Percentiles rank a stretch among this genome's conserved stretches.
Conservation (phyloP, 192 early-diverging fungal genomes). For the Backusella australiensis region DNA sequence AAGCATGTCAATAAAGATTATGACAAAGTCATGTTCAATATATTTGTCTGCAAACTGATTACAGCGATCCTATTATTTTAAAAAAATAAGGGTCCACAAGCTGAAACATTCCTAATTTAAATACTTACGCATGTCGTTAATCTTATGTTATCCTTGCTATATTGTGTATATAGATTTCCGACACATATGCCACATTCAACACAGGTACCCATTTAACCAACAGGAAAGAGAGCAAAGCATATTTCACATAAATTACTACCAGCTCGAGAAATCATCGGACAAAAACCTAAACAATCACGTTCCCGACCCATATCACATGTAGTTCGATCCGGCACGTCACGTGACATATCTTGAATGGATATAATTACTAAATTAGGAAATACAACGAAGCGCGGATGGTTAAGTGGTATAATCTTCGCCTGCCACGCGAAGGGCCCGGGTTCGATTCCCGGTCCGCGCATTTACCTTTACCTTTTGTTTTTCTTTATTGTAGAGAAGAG, state of each 20-base stretch:
- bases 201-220: slow-evolving; percentile 71
- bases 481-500: too few species aligned
- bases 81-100: background rate
- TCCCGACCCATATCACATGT: too few species aligned
- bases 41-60: slow-evolving; percentile 89
- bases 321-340: too few species aligned
- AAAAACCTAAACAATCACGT: too few species aligned
- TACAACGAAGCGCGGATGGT: slow-evolving; percentile 16
- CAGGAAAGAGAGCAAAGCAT: background rate
- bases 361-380: too few species aligned
- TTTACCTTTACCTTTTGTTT: background rate
- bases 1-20: slow-evolving; percentile 91
- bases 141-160: slow-evolving; percentile 79
- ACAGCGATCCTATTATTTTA: slow-evolving; percentile 54
- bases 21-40: slow-evolving; percentile 84
- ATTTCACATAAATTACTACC: too few species aligned
- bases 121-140: slow-evolving; percentile 74
- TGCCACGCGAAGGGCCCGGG: slow-evolving; percentile 32
- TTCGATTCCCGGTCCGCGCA: slow-evolving; percentile 30
- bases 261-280: too few species aligned
- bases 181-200: slow-evolving; percentile 76
- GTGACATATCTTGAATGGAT: too few species aligned
- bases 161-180: slow-evolving; percentile 73
- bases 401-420: slow-evolving; percentile 32
- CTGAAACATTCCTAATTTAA: background rate